phyloP scores from a whole-genome alignment of 2,329 filamentous ascomycete species.

The Colletotrichum tabaci region DNA sequence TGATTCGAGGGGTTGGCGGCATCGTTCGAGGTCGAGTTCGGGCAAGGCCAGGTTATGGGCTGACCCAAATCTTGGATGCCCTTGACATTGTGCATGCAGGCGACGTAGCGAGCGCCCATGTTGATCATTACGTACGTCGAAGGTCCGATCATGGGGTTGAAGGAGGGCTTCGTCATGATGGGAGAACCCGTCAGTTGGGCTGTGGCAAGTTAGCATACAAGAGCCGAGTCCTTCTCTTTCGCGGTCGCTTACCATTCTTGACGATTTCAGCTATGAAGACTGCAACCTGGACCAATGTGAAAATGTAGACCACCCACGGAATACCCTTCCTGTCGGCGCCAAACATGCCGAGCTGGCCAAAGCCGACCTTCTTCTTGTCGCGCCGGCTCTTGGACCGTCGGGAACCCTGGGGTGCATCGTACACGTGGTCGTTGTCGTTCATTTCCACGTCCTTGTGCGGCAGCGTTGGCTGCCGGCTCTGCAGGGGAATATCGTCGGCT shows the following conservation, averaged over 20 bases:
- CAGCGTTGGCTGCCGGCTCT: constrained; percentile 56
- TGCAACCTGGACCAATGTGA: constrained; percentile 82
- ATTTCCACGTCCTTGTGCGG: constrained; percentile 58
- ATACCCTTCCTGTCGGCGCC: constrained; percentile 69
- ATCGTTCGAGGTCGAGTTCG: constrained; percentile 78
- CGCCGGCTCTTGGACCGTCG: constrained; percentile 44
- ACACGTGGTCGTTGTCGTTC: constrained; percentile 71
- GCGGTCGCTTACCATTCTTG: constrained; percentile 78
- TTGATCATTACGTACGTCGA: constrained; percentile 93
- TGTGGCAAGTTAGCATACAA: constrained; percentile 51
- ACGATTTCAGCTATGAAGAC: constrained; percentile 93
- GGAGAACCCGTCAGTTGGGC: constrained; percentile 83
- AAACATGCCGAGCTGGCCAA: constrained; percentile 73
- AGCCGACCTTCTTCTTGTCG: constrained; percentile 62
- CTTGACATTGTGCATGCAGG: constrained; percentile 91
- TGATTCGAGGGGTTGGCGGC: constrained; percentile 60
- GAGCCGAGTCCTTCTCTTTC: too few relatives aligned
- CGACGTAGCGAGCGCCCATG: constrained; percentile 93
- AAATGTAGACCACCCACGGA: constrained; percentile 86
- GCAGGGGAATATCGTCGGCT: constrained; percentile 71
- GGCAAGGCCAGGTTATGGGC: constrained; percentile 80
- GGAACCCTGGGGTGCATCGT: constrained; percentile 65
- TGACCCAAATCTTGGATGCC: constrained; percentile 70
- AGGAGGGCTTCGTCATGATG: constrained; percentile 84
- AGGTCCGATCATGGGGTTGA: constrained; percentile 98